A percentile compares a stretch with the other conserved stretches of the same genome.
These are phyloP conservation scores for Pichia sp. DNA, from an alignment of 1,139 yeast species.

Conservation along the genomic window DNA sequence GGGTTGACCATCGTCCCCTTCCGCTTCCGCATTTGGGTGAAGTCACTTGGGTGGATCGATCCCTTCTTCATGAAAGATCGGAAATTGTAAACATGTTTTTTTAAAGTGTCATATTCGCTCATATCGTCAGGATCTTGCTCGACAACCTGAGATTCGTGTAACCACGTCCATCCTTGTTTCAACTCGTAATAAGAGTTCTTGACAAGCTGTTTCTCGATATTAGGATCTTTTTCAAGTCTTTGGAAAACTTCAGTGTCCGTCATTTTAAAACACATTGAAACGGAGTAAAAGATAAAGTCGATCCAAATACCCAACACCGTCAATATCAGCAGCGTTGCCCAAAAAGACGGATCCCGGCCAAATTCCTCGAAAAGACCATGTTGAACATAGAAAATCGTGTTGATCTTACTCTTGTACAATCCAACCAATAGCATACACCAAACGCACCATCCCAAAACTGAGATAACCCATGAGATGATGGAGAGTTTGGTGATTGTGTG, in stretches of 20 bases:
- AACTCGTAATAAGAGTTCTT: conserved; percentile 66
- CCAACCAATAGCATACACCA: conserved; percentile 80
- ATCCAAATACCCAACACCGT: conserved; percentile 55
- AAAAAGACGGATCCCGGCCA: conserved; percentile 78
- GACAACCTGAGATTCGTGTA: conserved; percentile 35
- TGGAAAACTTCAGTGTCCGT: conserved; percentile 78
- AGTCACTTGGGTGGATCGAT: conserved; percentile 27
- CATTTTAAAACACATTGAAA: conserved; percentile 55
- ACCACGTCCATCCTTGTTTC: conserved; percentile 76
- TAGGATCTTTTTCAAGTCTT: conserved; percentile 65
- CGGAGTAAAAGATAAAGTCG: conserved; percentile 60
- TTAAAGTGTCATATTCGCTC: conserved; percentile 40
- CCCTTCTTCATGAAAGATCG: conserved; percentile 33
- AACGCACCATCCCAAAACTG: conserved; percentile 80
- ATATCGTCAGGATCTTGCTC: conserved; percentile 28
- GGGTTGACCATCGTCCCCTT: conserved; percentile 46
- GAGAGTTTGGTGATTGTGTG: conserved; percentile 72
- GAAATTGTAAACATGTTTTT: conserved; percentile 30
- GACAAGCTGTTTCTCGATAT: conserved; percentile 67
- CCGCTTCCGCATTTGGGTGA: conserved; percentile 42
- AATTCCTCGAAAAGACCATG: conserved; percentile 64
- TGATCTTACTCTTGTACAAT: conserved; percentile 54
- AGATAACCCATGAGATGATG: conserved; percentile 64
- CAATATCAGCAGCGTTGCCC: conserved; percentile 68
- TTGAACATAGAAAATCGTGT: conserved; percentile 67